A percentile compares a stretch with the other conserved stretches of the same genome.
Conservation (phyloP, 768 basidiomycete species). For the Tylopilus felleus region DNA sequence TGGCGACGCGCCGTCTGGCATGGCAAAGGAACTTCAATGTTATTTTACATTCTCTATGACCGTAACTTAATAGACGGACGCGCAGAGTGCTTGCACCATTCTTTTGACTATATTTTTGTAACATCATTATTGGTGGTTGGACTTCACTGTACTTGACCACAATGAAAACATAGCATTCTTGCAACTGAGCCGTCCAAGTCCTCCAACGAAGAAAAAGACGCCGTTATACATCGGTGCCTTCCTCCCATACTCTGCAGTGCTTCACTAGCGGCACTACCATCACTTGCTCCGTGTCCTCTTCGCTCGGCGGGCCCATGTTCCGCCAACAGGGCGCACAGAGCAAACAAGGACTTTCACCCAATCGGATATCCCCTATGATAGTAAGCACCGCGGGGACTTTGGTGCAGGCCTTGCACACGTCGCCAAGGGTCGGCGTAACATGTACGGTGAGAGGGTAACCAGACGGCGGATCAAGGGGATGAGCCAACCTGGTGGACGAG, state of each 20-base stretch:
- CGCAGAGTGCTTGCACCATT: conserved; percentile 1
- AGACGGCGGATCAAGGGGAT: conserved; percentile 50
- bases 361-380: conserved; percentile 64
- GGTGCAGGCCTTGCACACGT: conserved; percentile 64
- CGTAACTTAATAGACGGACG: conserved; percentile 31
- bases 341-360: conserved; percentile 76
- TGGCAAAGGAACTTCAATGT: conserved; percentile 11
- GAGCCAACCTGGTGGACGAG: conserved; percentile 45
- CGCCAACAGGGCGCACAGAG: conserved; percentile 75
- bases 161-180: neutral
- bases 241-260: conserved; percentile 31
- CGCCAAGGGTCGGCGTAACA: conserved; percentile 56
- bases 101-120: conserved; percentile 10
- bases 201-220: neutral
- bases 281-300: conserved; percentile 37
- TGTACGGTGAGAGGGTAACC: conserved; percentile 71
- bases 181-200: no score
- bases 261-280: conserved; percentile 52
- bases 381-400: conserved; percentile 70
- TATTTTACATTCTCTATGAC: conserved; percentile 18
- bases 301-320: conserved; percentile 55
- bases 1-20: conserved; percentile 3
- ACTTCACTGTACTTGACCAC: conserved; percentile 6
- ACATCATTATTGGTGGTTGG: neutral
- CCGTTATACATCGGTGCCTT: neutral